Percentiles rank a stretch among this genome's conserved stretches.
Evolutionary conservation across 106 monocot genomes (phyloP).

Genomic region (Allium cepa): DNA sequence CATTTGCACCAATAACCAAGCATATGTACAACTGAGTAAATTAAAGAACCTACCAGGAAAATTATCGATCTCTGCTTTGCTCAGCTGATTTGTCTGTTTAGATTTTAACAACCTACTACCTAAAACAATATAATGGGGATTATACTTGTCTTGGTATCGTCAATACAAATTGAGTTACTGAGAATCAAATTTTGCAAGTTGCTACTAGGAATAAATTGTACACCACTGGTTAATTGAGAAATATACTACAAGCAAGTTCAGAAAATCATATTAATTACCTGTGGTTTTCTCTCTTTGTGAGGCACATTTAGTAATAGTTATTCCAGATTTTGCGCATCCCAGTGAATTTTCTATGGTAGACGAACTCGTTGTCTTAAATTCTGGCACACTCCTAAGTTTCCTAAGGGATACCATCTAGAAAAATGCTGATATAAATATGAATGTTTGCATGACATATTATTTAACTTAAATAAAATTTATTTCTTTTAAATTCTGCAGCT

Average conservation of each 20-base stretch:
- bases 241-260: slow-evolving; percentile 4
- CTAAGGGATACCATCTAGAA: too few species aligned
- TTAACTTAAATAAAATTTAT: too few species aligned
- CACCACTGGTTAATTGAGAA: neutral
- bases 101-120: too few species aligned
- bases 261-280: slow-evolving; percentile 18
- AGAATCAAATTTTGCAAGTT: neutral
- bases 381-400: too few species aligned
- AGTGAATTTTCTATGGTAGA: slow-evolving; percentile 13
- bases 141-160: neutral
- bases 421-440: too few species aligned
- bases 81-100: too few species aligned
- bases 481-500: too few species aligned
- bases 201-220: neutral
- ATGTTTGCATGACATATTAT: too few species aligned
- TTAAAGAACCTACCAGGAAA: neutral
- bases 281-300: slow-evolving; percentile 17
- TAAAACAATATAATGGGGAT: too few species aligned
- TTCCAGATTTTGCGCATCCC: slow-evolving; percentile 18
- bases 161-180: neutral
- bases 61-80: neutral
- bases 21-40: neutral
- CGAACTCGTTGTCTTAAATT: neutral
- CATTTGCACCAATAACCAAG: neutral
- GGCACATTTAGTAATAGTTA: slow-evolving; percentile 12